Conservation (phyloP, 441 rosid genomes). For the Euphorbia schlechtendalii region DNA sequence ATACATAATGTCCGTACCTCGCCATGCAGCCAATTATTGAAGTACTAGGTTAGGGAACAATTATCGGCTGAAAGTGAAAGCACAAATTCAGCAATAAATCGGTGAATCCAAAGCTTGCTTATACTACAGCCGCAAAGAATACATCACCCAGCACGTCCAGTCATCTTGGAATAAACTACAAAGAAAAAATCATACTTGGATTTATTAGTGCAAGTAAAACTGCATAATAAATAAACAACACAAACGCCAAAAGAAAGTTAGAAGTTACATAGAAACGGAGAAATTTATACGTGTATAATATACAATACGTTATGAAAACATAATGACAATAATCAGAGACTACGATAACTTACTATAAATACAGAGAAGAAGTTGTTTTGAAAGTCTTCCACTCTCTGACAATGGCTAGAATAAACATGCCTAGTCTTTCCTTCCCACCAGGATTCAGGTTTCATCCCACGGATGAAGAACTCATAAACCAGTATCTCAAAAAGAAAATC, state of each 20-base stretch:
- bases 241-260: neutral
- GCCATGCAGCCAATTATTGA: conserved; percentile 13
- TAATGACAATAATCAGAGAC: conserved; percentile 7
- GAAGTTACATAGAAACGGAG: neutral
- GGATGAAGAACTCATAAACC: conserved; percentile 35
- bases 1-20: neutral
- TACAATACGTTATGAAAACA: neutral
- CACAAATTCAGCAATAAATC: neutral
- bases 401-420: conserved; percentile 20
- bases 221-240: neutral
- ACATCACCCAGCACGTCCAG: conserved; percentile 6
- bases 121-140: conserved; percentile 12
- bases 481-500: conserved; percentile 30
- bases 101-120: conserved; percentile 15
- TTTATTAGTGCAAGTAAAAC: neutral
- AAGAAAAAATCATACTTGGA: neutral
- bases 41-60: conserved; percentile 5
- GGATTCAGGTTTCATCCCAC: conserved; percentile 43
- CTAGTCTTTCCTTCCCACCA: conserved; percentile 21
- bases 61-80: conserved; percentile 3
- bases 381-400: neutral
- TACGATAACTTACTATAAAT: conserved; percentile 5
- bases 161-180: conserved; percentile 13
- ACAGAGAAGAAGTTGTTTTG: neutral
- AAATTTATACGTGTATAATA: neutral